Percentiles rank a stretch among this genome's conserved stretches.
These are phyloP conservation scores for Linnemannia hyalina DNA, from an alignment of 192 early-diverging fungal species.

Conservation along the genomic window DNA sequence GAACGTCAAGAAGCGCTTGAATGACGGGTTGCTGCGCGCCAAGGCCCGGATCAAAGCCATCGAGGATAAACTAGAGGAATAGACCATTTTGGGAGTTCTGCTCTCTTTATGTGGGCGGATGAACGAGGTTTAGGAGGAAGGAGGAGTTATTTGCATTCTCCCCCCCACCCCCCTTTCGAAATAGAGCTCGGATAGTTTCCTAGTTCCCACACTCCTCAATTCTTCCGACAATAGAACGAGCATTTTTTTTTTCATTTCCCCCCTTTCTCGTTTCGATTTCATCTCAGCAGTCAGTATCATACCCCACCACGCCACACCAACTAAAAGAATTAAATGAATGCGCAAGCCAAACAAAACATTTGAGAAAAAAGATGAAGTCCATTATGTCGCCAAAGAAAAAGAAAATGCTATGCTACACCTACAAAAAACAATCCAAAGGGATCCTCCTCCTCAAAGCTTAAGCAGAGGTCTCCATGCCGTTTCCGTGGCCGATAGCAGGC, in stretches of 20 bases:
- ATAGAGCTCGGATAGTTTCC: not conserved
- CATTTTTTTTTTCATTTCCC: not conserved
- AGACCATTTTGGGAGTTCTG: not conserved
- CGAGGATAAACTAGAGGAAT: not conserved
- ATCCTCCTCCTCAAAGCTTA: not conserved
- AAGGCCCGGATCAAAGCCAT: conserved; percentile 35
- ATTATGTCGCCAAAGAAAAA: not conserved
- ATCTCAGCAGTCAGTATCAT: not conserved
- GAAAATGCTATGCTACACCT: not conserved
- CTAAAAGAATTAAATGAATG: not conserved
- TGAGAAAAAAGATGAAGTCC: not conserved
- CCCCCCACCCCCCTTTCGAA: not conserved
- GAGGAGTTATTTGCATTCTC: not conserved
- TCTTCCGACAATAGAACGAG: not conserved
- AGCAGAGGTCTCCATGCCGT: conserved; percentile 21
- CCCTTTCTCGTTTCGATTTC: not conserved
- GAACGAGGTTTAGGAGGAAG: no score
- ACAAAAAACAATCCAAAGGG: not conserved
- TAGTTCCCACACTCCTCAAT: not conserved
- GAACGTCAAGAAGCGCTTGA: conserved; percentile 29
- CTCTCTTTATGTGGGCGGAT: no score
- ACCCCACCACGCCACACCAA: not conserved
- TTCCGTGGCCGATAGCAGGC: conserved; percentile 35
- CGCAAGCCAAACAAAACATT: not conserved
- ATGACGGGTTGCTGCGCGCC: conserved; percentile 21